Percentiles rank a stretch among this genome's conserved stretches.
Conservation (phyloP, 768 basidiomycete species). For the Butyriboletus loyo region DNA sequence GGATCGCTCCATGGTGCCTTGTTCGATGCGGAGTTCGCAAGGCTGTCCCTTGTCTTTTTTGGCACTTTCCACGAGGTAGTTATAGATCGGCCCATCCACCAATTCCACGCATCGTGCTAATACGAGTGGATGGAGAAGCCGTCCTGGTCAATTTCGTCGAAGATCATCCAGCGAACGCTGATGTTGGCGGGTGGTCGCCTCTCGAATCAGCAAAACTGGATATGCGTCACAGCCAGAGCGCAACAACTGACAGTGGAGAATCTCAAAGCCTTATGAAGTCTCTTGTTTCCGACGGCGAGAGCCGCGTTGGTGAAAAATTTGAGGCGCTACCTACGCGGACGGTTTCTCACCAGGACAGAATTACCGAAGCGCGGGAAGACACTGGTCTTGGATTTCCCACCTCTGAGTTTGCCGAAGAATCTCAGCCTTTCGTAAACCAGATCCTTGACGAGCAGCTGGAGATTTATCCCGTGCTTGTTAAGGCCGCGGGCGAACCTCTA, state of each 20-base stretch:
- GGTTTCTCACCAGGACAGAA: background rate
- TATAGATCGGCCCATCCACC: background rate
- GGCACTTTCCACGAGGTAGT: background rate
- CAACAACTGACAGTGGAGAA: background rate
- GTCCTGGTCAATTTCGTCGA: conserved; percentile 5
- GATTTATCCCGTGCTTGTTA: background rate
- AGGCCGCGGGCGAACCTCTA: background rate
- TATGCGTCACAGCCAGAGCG: background rate
- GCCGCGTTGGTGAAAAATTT: background rate
- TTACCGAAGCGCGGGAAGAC: background rate
- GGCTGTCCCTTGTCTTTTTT: background rate
- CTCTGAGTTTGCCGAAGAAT: background rate
- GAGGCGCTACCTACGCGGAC: background rate
- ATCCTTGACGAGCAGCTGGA: background rate
- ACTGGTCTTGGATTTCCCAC: background rate
- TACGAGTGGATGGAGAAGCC: conserved; percentile 12
- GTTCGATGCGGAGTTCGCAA: conserved; percentile 1
- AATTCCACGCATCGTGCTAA: conserved; percentile 17
- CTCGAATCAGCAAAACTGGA: background rate
- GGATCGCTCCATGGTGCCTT: conserved; percentile 2
- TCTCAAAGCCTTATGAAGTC: background rate
- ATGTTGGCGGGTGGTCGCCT: background rate
- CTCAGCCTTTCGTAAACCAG: background rate
- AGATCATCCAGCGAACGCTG: background rate
- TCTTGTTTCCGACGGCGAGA: background rate